Percentiles rank a stretch among this genome's conserved stretches.
phyloP scores from a whole-genome alignment of 2,329 filamentous ascomycete species.

The Nectriaceae sp. region DNA sequence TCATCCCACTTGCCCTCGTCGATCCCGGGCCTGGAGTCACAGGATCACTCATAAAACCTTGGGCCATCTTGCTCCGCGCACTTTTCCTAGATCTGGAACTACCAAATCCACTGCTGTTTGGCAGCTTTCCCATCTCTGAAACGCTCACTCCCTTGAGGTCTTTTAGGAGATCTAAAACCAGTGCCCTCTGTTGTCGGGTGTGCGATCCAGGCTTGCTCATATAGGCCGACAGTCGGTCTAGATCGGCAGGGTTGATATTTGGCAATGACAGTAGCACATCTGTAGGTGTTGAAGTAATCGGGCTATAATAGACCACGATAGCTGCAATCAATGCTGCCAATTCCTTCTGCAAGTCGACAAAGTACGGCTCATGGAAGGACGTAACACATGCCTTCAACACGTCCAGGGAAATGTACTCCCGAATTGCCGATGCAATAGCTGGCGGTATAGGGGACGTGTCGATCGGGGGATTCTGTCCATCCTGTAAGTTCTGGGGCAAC shows the following conservation, averaged over 20 bases:
- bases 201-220: conserved; percentile 60
- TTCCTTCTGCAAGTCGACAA: conserved; percentile 94
- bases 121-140: conserved; percentile 87
- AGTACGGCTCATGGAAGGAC: conserved; percentile 92
- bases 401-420: conserved; percentile 87
- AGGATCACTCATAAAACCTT: conserved; percentile 64
- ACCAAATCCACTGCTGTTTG: conserved; percentile 48
- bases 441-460: conserved; percentile 50
- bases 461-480: conserved; percentile 25
- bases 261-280: conserved; percentile 79
- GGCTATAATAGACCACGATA: conserved; percentile 77
- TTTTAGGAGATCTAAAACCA: conserved; percentile 83
- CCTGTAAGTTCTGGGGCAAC: conserved; percentile 22
- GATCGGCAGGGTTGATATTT: conserved; percentile 68
- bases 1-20: conserved; percentile 29
- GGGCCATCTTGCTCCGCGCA: conserved; percentile 55
- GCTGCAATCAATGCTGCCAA: conserved; percentile 84
- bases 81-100: conserved; percentile 29
- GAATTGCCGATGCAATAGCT: conserved; percentile 65
- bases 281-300: conserved; percentile 68
- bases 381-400: conserved; percentile 89
- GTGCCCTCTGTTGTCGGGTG: conserved; percentile 75
- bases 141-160: conserved; percentile 89
- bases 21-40: conserved; percentile 32
- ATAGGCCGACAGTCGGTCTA: conserved; percentile 65